These are phyloP conservation scores for Sporothrix humicola DNA, from an alignment of 2,329 filamentous ascomycete genomes.

Conservation along the genomic window DNA sequence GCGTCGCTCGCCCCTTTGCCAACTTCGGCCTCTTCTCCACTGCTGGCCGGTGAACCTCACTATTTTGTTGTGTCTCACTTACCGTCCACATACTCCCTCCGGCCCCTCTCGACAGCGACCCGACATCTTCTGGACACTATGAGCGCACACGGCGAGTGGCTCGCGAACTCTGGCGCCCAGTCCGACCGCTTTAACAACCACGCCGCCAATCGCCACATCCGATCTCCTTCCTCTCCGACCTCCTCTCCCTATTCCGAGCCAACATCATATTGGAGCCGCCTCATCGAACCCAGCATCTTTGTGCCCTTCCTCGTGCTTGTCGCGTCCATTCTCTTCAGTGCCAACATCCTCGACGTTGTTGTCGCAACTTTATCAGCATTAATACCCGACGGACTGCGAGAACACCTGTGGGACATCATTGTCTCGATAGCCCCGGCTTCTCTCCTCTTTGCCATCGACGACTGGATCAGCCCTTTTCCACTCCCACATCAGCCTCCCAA, in stretches of 20 bases:
- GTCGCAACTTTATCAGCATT: slow-evolving; percentile 32
- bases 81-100: background rate
- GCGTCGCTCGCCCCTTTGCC: background rate
- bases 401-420: slow-evolving; percentile 62
- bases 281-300: slow-evolving; percentile 47
- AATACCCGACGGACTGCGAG: slow-evolving; percentile 50
- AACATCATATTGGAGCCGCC: slow-evolving; percentile 42
- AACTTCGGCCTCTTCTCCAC: background rate
- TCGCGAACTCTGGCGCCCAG: slow-evolving; percentile 38
- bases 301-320: slow-evolving; percentile 46
- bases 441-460: slow-evolving; percentile 63
- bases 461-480: slow-evolving; percentile 58
- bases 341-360: slow-evolving; percentile 38
- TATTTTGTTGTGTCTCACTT: slow-evolving; percentile 8
- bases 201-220: slow-evolving; percentile 36
- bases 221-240: background rate
- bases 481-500: slow-evolving; percentile 45
- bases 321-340: slow-evolving; percentile 47
- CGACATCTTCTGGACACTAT: slow-evolving; percentile 40
- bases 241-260: slow-evolving; percentile 36
- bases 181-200: slow-evolving; percentile 43
- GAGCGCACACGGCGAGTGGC: slow-evolving; percentile 45
- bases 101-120: slow-evolving; percentile 32
- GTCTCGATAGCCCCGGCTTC: slow-evolving; percentile 62
- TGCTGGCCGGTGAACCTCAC: slow-evolving; percentile 20